Evolutionary conservation across 2,329 filamentous ascomycete genomes (phyloP).

Genomic region (Colletotrichum sp.): DNA sequence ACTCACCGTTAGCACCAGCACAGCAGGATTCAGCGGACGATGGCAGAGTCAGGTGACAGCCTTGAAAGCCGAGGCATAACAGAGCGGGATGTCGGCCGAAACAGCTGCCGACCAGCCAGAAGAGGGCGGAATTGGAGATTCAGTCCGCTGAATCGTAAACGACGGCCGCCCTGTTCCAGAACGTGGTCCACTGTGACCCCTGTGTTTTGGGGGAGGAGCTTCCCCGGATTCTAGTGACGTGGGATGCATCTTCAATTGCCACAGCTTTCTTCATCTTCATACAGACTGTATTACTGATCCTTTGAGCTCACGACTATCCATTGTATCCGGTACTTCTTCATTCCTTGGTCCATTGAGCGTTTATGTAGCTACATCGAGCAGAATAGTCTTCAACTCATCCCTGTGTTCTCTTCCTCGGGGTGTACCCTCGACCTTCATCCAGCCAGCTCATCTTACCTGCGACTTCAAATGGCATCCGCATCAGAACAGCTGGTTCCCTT

Average conservation of each 20-base stretch:
- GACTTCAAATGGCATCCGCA: neutral
- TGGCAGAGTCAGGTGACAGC: neutral
- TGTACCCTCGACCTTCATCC: neutral
- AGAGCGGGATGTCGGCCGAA: neutral
- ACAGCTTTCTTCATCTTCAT: neutral
- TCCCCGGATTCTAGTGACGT: neutral
- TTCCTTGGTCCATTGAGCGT: rapidly evolving
- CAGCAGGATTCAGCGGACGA: neutral
- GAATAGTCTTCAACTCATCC: neutral
- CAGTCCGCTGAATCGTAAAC: neutral
- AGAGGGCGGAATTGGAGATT: neutral
- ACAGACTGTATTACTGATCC: neutral
- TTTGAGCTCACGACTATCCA: neutral
- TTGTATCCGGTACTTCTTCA: neutral
- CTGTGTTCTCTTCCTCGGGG: neutral
- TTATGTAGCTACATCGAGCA: neutral
- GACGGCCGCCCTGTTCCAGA: neutral
- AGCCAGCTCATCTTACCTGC: neutral
- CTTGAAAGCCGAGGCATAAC: neutral
- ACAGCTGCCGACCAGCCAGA: neutral
- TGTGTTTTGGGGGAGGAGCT: neutral
- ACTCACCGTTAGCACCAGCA: neutral
- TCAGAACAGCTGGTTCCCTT: constrained; percentile 21
- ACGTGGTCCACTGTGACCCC: neutral
- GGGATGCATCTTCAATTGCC: neutral